Percentiles rank a stretch among this genome's conserved stretches.
Conservation (phyloP, 2,329 filamentous ascomycete genomes). For the Ciborinia camelliae region DNA sequence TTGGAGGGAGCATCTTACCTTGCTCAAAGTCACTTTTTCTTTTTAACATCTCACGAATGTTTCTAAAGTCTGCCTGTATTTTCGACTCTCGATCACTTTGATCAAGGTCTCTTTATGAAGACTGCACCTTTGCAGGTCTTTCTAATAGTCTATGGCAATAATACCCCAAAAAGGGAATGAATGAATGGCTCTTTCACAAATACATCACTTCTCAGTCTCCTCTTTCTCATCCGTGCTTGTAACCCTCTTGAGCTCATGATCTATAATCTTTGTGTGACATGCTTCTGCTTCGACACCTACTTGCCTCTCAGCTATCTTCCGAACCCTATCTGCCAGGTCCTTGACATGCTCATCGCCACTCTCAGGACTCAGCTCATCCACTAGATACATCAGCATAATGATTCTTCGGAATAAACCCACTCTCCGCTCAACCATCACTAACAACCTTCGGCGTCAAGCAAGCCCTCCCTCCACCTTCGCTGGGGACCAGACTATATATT, state of each 20-base stretch:
- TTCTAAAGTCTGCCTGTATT: constrained; percentile 29
- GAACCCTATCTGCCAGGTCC: constrained; percentile 73
- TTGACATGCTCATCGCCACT: constrained; percentile 81
- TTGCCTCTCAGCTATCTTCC: constrained; percentile 52
- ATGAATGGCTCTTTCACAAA: constrained; percentile 34
- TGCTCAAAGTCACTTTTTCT: constrained; percentile 33
- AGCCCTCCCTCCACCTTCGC: no score
- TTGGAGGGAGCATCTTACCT: constrained; percentile 33
- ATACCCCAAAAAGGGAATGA: constrained; percentile 27
- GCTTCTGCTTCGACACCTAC: constrained; percentile 23
- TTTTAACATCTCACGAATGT: constrained; percentile 24
- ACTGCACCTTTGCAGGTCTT: constrained; percentile 33
- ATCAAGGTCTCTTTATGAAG: constrained; percentile 33
- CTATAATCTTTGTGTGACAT: constrained; percentile 20
- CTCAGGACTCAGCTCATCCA: constrained; percentile 68
- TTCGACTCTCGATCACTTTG: constrained; percentile 35
- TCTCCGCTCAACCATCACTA: no score
- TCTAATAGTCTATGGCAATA: constrained; percentile 31
- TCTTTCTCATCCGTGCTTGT: constrained; percentile 57
- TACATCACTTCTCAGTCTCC: constrained; percentile 49
- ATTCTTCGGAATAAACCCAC: no score
- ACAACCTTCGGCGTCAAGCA: no score
- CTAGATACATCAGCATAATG: constrained; percentile 1
- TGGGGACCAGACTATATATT: no score
- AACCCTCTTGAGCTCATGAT: constrained; percentile 43